Evolutionary conservation across 1,284 basidiomycete genomes (phyloP).

Genomic region (Cerioporus squamosus): DNA sequence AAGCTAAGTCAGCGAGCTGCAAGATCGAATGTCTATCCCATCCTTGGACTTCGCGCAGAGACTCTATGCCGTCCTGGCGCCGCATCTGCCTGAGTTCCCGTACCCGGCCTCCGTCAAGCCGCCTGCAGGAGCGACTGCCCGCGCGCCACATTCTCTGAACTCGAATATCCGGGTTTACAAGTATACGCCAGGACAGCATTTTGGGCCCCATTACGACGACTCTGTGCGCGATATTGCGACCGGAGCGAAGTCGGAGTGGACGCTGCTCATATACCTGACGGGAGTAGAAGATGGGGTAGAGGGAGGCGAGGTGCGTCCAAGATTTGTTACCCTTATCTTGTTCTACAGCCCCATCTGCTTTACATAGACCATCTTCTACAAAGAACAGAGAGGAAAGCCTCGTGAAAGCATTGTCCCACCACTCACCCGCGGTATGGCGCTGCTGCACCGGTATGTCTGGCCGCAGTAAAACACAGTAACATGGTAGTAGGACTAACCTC

Average conservation of each 20-base stretch:
- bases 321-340: background rate
- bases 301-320: conserved; percentile 66
- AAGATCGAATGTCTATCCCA: conserved; percentile 69
- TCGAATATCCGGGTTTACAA: conserved; percentile 76
- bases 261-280: conserved; percentile 77
- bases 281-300: conserved; percentile 73
- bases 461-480: background rate
- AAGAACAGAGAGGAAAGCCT: conserved; percentile 52
- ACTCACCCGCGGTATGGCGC: conserved; percentile 67
- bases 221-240: conserved; percentile 59
- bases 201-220: conserved; percentile 81
- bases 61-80: conserved; percentile 55
- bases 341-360: background rate
- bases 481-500: background rate
- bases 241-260: conserved; percentile 77
- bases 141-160: conserved; percentile 61
- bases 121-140: conserved; percentile 35
- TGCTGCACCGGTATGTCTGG: conserved; percentile 67
- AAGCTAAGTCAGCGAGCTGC: background rate
- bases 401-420: conserved; percentile 60
- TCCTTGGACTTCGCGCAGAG: conserved; percentile 64
- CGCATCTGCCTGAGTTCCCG: conserved; percentile 65
- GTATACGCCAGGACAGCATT: conserved; percentile 66
- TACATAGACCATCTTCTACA: conserved; percentile 81
- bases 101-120: conserved; percentile 49